These are phyloP conservation scores for Wickerhamomyces sp. DNA, from an alignment of 1,139 yeast genomes.

Conservation along the genomic window DNA sequence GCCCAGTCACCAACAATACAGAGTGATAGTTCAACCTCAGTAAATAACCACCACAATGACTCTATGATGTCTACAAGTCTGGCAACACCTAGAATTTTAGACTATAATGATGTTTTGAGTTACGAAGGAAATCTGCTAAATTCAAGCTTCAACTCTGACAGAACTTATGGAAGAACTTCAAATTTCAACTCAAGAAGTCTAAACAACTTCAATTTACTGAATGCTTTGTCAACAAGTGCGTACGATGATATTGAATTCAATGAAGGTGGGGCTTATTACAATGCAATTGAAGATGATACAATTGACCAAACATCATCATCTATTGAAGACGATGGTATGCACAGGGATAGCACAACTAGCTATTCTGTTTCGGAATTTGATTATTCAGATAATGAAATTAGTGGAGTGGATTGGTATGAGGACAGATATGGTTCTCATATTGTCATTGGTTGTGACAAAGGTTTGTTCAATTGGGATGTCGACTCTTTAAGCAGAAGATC, in stretches of 20 bases:
- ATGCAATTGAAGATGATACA: conserved; percentile 5
- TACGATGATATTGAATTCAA: background rate
- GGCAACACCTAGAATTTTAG: conserved; percentile 20
- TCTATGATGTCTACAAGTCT: background rate
- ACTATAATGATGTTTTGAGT: conserved; percentile 20
- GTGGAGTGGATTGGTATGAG: conserved; percentile 44
- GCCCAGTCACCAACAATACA: conserved; percentile 4
- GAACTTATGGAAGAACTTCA: conserved; percentile 3
- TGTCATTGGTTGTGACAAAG: conserved; percentile 43
- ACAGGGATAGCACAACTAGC: conserved; percentile 9
- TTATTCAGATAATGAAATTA: conserved; percentile 36
- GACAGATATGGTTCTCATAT: conserved; percentile 36
- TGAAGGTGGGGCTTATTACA: conserved; percentile 2
- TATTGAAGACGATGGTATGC: background rate
- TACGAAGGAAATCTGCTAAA: conserved; percentile 16
- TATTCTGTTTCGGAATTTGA: conserved; percentile 17
- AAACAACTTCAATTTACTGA: conserved; percentile 20
- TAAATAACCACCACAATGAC: background rate
- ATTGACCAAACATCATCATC: background rate
- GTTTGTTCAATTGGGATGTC: conserved; percentile 46
- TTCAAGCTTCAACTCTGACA: background rate
- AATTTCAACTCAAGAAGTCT: conserved; percentile 16
- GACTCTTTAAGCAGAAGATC: conserved; percentile 49
- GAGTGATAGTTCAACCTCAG: conserved; percentile 7
- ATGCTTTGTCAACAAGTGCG: conserved; percentile 6